Base-by-base conservation (phyloP, 2,329 filamentous ascomycete genomes). In the Calonectria montana region DNA sequence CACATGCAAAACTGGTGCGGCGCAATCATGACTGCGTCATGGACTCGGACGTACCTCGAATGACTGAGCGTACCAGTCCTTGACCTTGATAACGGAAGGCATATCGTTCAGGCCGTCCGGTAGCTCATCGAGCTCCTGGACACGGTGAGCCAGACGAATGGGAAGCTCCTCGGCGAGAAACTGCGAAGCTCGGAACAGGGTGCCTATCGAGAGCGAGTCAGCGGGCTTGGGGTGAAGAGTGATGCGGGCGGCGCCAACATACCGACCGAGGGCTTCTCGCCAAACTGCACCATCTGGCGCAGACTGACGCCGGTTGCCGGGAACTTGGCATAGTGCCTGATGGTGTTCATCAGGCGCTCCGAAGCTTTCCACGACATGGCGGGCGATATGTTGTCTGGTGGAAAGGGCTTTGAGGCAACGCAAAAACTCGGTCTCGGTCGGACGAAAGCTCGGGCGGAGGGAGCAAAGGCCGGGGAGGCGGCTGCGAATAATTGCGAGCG, bases 201-300 rank as follows among this genome's bases (percentile, higher is more conserved):
- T 99, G 77, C 96, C 96, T 97, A 79, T 16, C 48, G 67, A 62
- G 59, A 71, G 53, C 47, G 57, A 50, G 59, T 71, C 65, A 69
- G 65, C 64, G 65, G 73, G 63, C 25, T 71, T 97, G 95, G 74
- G 12, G 21, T 25, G 13, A 59, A 95, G 43, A 71, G 97, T 88
- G 59, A 95, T 93, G 81, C 97, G 97, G 97, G 95, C 77, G 94
- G 94, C 69, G 97, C 91, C 84, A 97, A 98, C 86, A 80, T 87
- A 97, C 94, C 95, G 79, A 92, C 94, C 18, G 96, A 98, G 65
- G 96, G 96, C 83, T 92, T 94, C 87, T 98, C 95, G 82, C 96
- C 96, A 84, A 98, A 98, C 84, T 98, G 96, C 71, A 98, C 96
- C 97, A 99, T 99, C 89, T 99, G 97, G 83, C 97, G 91, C 85